Evolutionary conservation across 176 grass and related monocot genomes (phyloP).

Genomic region (Carex cristatella): DNA sequence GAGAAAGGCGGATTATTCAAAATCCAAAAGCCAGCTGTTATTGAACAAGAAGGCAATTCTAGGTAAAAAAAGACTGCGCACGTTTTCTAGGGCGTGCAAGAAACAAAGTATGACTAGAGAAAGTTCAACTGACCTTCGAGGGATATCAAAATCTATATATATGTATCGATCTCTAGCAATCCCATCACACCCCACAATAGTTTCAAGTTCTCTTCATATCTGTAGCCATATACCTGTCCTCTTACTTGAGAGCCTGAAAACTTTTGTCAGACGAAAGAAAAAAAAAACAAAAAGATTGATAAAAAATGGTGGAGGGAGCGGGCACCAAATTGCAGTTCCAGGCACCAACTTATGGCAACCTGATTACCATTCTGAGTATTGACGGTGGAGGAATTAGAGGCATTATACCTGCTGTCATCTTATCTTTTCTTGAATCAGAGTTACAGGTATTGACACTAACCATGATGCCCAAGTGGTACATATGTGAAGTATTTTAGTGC

Average conservation of each 20-base stretch:
- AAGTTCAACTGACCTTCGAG: background rate
- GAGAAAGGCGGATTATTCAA: background rate
- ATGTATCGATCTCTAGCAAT: background rate
- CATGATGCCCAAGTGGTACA: background rate
- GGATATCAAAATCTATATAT: constrained; percentile 15
- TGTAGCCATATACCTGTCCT: background rate
- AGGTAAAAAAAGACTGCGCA: background rate
- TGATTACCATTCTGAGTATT: constrained; percentile 72
- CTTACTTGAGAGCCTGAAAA: background rate
- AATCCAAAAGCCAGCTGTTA: background rate
- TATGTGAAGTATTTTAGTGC: background rate
- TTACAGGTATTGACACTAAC: constrained; percentile 56
- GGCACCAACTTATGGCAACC: constrained; percentile 76
- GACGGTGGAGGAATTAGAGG: constrained; percentile 88
- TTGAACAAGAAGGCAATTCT: background rate
- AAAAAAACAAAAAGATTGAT: constrained; percentile 2
- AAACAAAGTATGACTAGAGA: constrained; percentile 9
- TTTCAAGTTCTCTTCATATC: background rate
- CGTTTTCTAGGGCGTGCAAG: background rate
- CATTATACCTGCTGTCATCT: constrained; percentile 70
- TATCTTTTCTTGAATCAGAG: constrained; percentile 73
- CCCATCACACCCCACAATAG: background rate
- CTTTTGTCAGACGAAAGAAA: background rate
- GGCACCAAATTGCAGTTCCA: constrained; percentile 38
- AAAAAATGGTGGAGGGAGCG: constrained; percentile 31